Evolutionary conservation across 2,329 filamentous ascomycete genomes (phyloP), one percentile per base, ranked within the genome.

Genomic region (Parafenestella ontariensis): DNA sequence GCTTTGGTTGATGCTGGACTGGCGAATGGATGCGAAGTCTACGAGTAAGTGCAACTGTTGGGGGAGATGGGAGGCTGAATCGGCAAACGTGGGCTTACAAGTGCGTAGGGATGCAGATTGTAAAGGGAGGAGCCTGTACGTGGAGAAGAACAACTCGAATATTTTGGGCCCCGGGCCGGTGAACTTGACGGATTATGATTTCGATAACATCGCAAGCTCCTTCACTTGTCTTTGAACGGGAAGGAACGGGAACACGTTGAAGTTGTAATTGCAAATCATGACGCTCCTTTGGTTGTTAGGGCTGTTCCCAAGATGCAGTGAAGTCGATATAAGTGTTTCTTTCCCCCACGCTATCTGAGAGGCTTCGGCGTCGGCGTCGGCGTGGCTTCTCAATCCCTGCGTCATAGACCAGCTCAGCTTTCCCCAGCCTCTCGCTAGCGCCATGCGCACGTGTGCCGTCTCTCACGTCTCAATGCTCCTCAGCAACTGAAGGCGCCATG

Each of bases 91-190:
- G 15, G 20, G 26, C 34, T 55, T 31, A 58, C 41, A 9, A 37
- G 24, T 21, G 11, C 18, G 8, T 24, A 65, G 62, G 34, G 54
- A 64, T 11, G 46, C 40, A 23, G 49, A 56, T 17, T 68, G 62
- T 46, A 60, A 54, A 13, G 62, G 64, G 6, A 46, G 47, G 10
- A 47, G 29, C 11, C 28, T 58, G 6, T 62, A 37, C 17, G 48
- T 68, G 21, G 56, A 61, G 50, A 65, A 68, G 58, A 65, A 65
- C 40, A 64, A 65, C 39, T 59, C 56, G 1, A 53, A 62, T 24
- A 45, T 62, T 2, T 41, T 64, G 11, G 63, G 65, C 6, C 65
- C 62, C 3, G 64, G 63, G 3, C 44, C 54, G 20, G 62, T 66
- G 29, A 64, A 66, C 43, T 49, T 65, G 13, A 58, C 56, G 13